phyloP scores from a whole-genome alignment of 495 filamentous ascomycete genomes.

The Hamigera avellanea region DNA sequence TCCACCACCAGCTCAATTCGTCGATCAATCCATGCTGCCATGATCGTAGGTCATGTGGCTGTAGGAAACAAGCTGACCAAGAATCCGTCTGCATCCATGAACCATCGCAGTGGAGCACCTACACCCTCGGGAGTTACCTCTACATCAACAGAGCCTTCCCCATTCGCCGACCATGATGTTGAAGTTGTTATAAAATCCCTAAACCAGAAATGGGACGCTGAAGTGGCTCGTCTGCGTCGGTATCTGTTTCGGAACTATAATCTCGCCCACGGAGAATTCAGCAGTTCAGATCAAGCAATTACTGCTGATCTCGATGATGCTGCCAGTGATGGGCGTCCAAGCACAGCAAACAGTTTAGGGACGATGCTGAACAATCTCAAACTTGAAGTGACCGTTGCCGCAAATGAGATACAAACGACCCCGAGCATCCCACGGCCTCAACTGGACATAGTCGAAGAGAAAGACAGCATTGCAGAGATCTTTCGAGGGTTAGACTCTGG shows the following conservation, averaged over 20 bases:
- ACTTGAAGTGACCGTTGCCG: conserved; percentile 26
- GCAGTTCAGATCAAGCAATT: conserved; percentile 1
- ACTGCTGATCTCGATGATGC: conserved; percentile 13
- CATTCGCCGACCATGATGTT: conserved; percentile 36
- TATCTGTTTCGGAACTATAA: conserved; percentile 55
- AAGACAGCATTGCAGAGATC: neutral
- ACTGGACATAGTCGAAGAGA: neutral
- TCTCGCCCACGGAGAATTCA: conserved; percentile 18
- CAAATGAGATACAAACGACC: conserved; percentile 18
- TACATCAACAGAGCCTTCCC: conserved; percentile 14
- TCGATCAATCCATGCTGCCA: conserved; percentile 32
- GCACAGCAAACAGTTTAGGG: conserved; percentile 25
- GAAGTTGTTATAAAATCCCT: conserved; percentile 43
- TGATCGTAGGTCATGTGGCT: conserved; percentile 18
- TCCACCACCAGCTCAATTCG: conserved; percentile 33
- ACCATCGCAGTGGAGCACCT: conserved; percentile 8
- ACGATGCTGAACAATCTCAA: conserved; percentile 32
- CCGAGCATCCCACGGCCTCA: conserved; percentile 6
- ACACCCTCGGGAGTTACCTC: conserved; percentile 3
- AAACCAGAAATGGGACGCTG: conserved; percentile 50
- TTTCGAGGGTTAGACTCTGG: neutral
- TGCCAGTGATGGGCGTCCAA: conserved; percentile 26
- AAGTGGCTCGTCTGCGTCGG: conserved; percentile 41
- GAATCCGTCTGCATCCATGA: conserved; percentile 11
- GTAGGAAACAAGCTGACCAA: conserved; percentile 25